phyloP scores from a whole-genome alignment of 208 protist genomes.

The Leishmania aethiopica region DNA sequence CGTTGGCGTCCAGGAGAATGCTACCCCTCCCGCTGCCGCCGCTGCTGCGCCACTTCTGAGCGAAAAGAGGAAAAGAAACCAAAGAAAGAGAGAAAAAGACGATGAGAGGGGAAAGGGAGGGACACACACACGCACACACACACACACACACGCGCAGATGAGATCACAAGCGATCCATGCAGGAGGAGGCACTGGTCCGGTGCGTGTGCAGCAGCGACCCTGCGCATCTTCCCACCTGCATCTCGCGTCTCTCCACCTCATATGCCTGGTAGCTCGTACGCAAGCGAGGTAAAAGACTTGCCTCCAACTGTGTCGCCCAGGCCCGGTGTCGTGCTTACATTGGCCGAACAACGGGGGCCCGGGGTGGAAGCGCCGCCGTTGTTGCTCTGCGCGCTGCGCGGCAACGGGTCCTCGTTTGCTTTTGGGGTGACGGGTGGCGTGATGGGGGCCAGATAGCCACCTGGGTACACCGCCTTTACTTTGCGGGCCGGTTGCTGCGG shows the following conservation, averaged over 20 bases:
- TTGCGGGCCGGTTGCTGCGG: neutral
- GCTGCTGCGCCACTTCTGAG: neutral
- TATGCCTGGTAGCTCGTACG: neutral
- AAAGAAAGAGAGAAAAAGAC: conserved; percentile 6
- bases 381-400: neutral
- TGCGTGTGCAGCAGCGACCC: neutral
- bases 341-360: neutral
- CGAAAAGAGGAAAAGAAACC: neutral
- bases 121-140: neutral
- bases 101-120: neutral
- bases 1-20: too few relatives aligned
- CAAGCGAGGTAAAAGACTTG: neutral
- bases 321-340: neutral
- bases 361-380: neutral
- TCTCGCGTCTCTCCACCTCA: neutral
- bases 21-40: too few relatives aligned
- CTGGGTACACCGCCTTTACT: neutral
- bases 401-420: neutral
- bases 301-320: neutral
- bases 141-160: neutral
- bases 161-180: neutral
- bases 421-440: conserved; percentile 13
- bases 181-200: neutral
- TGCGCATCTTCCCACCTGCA: neutral
- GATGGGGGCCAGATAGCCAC: conserved; percentile 19